Conservation (phyloP, 1,284 basidiomycete species). For the Sutorius eximius region DNA sequence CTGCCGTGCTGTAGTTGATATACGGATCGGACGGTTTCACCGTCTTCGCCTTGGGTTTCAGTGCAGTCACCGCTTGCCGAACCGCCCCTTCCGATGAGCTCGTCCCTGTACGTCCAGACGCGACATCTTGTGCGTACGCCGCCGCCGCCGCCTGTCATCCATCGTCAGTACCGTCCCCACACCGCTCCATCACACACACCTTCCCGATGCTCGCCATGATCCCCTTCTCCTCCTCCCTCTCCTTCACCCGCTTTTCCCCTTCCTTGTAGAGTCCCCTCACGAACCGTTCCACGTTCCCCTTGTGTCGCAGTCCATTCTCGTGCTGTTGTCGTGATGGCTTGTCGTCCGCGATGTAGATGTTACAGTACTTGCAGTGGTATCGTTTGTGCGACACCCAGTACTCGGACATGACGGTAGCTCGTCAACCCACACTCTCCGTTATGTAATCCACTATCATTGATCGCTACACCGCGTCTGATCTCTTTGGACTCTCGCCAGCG, state of each 20-base stretch:
- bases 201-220: conserved; percentile 87
- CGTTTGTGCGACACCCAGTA: conserved; percentile 86
- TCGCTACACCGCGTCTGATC: not conserved
- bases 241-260: conserved; percentile 86
- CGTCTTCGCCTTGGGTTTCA: conserved; percentile 39
- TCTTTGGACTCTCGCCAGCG: not conserved
- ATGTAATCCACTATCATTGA: conserved; percentile 17
- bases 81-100: conserved; percentile 1
- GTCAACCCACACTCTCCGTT: conserved; percentile 9
- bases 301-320: conserved; percentile 91
- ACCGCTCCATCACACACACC: conserved; percentile 40
- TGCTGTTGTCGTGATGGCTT: conserved; percentile 90
- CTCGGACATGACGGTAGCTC: conserved; percentile 61
- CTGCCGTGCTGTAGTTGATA: conserved; percentile 85
- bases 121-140: conserved; percentile 72
- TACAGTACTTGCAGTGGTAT: conserved; percentile 87
- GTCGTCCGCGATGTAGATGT: conserved; percentile 91
- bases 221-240: conserved; percentile 80
- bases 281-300: conserved; percentile 91
- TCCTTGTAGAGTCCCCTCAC: conserved; percentile 91
- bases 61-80: conserved; percentile 32
- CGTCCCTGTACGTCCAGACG: conserved; percentile 60
- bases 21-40: conserved; percentile 67
- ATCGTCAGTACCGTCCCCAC: not conserved
- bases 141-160: conserved; percentile 63